These are phyloP conservation scores for Aphanoascus verrucosus DNA, from an alignment of 2,329 filamentous ascomycete genomes.

Conservation along the genomic window DNA sequence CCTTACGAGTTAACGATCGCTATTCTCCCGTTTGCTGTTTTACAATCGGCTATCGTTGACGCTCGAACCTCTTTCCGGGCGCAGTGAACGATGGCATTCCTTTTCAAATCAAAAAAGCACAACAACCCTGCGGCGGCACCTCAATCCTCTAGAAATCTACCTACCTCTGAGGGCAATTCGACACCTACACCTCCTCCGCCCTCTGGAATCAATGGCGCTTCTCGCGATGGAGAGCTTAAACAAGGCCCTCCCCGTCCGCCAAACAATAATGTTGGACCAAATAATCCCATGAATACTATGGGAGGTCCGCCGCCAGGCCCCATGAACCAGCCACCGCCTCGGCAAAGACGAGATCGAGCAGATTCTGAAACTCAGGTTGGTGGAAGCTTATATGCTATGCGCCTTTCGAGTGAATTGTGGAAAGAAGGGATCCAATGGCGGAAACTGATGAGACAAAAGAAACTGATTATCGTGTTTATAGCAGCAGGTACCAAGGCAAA, in stretches of 20 bases:
- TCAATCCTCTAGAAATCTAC: slow-evolving; percentile 46
- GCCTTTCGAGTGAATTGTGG: background rate
- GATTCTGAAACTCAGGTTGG: slow-evolving; percentile 46
- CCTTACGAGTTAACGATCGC: slow-evolving; percentile 2
- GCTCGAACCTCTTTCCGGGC: background rate
- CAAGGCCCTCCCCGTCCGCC: slow-evolving; percentile 53
- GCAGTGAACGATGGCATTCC: slow-evolving; percentile 56
- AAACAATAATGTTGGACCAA: slow-evolving; percentile 50
- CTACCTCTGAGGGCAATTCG: slow-evolving; percentile 45
- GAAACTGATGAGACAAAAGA: background rate
- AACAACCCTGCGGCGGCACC: slow-evolving; percentile 46
- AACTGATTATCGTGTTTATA: slow-evolving; percentile 13
- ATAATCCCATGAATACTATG: slow-evolving; percentile 53
- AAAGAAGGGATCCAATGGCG: background rate
- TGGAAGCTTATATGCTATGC: background rate
- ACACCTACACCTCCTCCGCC: slow-evolving; percentile 30
- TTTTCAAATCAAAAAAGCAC: slow-evolving; percentile 73
- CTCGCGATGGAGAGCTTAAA: slow-evolving; percentile 26
- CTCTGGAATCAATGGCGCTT: slow-evolving; percentile 39
- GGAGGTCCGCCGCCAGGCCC: slow-evolving; percentile 49
- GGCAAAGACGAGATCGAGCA: slow-evolving; percentile 44
- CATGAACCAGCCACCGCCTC: slow-evolving; percentile 53
- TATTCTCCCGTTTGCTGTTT: background rate
- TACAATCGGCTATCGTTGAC: background rate
- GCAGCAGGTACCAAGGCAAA: slow-evolving; percentile 23